Evolutionary conservation across 331 rosid species (phyloP), one percentile per base, ranked within the genome.

Genomic region (Pyracantha coccinea): DNA sequence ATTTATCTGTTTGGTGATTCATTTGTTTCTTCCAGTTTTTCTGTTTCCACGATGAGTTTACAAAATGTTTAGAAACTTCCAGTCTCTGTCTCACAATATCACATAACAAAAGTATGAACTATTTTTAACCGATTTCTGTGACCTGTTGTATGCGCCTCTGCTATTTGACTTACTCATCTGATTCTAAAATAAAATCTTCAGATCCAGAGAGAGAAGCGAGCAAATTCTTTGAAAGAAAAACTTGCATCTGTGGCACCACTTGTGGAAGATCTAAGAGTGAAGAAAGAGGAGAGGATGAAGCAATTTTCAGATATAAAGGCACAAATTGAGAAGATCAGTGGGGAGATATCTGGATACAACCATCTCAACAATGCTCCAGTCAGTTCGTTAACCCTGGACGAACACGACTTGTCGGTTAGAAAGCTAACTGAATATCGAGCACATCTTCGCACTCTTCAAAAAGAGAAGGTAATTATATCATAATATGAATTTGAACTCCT

Each of bases 211-310:
- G 96, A 92, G 74, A 90, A 88, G 85, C 85, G 89, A 85, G 87
- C 87, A 25, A 79, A 82, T 47, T 90, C 99, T 15, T 77, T 94
- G 86, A 94, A 90, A 81, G 91, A 88, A 73, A 94, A 94, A 78
- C 93, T 94, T 77, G 89, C 97, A 47, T 90, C 91, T 69, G 89
- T 94, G 57, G 83, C 90, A 79, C 99, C 99, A 20, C 80, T 92
- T 76, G 89, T 92, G 55, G 97, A 94, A 66, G 88, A 92, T 68
- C 81, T 94, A 77, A 92, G 84, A 84, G 77, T 68, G 82, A 90
- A 85, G 84, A 89, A 86, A 76, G 97, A 90, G 21, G 92, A 92
- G 78, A 89, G 99, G 71, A 69, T 86, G 81, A 92, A 86, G 80
- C 99, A 90, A 82, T 94, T 94, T 77, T 82, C 82, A 16, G 97